Conservation (phyloP, 371 early-diverging fungal species). For the Capniomyces stellatus region DNA sequence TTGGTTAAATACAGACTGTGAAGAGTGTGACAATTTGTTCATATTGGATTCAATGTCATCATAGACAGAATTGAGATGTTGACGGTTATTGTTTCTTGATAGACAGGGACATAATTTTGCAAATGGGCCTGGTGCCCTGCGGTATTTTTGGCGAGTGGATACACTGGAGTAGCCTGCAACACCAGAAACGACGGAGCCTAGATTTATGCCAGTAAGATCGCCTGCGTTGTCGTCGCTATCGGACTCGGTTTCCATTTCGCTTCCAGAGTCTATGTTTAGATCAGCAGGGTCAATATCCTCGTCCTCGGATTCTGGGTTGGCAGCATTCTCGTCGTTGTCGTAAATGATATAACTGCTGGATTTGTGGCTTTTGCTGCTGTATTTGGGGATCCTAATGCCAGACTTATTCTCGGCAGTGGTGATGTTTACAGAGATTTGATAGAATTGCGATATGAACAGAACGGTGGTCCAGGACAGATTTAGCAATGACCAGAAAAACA, state of each 20-base stretch:
- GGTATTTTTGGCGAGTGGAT: not conserved
- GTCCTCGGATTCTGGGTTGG: not conserved
- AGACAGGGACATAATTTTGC: not conserved
- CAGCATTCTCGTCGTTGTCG: not conserved
- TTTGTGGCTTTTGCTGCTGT: not conserved
- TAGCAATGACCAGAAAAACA: constrained; percentile 47
- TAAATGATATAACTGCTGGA: not conserved
- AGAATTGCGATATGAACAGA: constrained; percentile 50
- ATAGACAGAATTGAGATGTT: not conserved
- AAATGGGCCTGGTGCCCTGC: not conserved
- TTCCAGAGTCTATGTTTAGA: too few species aligned
- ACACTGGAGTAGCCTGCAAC: not conserved
- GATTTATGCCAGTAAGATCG: not conserved
- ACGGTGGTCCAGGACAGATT: constrained; percentile 68
- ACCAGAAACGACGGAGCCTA: not conserved
- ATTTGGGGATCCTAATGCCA: constrained; percentile 8
- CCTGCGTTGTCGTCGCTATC: not conserved
- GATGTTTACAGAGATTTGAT: constrained; percentile 51
- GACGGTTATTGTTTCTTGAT: not conserved
- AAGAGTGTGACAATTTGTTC: too few species aligned
- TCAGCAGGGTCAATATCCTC: not conserved
- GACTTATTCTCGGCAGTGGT: constrained; percentile 88
- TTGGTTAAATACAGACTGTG: not conserved
- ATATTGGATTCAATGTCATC: not conserved
- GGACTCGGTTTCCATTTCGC: not conserved